phyloP scores from a whole-genome alignment of 2,329 filamentous ascomycete genomes.

The Aspergillus felis region DNA sequence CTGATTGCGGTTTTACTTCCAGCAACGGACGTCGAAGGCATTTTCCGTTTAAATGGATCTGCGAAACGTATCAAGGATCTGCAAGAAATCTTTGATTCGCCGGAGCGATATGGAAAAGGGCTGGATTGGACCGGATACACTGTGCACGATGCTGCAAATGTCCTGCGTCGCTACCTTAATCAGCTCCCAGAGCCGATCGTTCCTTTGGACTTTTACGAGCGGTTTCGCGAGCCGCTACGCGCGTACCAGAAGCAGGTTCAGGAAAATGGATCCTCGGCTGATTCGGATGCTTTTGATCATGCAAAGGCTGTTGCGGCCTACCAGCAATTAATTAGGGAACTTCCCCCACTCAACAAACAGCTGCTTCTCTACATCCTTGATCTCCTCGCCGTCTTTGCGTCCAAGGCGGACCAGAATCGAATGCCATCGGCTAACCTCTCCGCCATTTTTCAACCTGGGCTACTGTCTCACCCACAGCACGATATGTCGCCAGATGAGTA shows the following conservation, averaged over 20 bases:
- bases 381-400: constrained; percentile 91
- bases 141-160: constrained; percentile 96
- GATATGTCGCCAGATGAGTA: constrained; percentile 96
- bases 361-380: constrained; percentile 93
- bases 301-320: constrained; percentile 74
- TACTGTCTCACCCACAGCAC: constrained; percentile 88
- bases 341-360: constrained; percentile 90
- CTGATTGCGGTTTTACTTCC: constrained; percentile 15
- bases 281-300: constrained; percentile 71
- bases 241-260: constrained; percentile 66
- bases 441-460: constrained; percentile 95
- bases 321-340: constrained; percentile 84
- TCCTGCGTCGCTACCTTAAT: constrained; percentile 91
- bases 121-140: constrained; percentile 97
- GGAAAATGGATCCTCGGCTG: constrained; percentile 63
- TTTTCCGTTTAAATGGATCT: constrained; percentile 92
- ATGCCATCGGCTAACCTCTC: constrained; percentile 95
- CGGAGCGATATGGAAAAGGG: constrained; percentile 92
- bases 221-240: constrained; percentile 79
- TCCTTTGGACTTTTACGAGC: constrained; percentile 86
- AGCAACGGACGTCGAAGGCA: constrained; percentile 94
- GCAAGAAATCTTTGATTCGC: constrained; percentile 86
- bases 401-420: constrained; percentile 92
- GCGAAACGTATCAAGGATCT: constrained; percentile 98
- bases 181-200: constrained; percentile 96